phyloP scores from a whole-genome alignment of 441 rosid genomes.

The Populus hybrid region DNA sequence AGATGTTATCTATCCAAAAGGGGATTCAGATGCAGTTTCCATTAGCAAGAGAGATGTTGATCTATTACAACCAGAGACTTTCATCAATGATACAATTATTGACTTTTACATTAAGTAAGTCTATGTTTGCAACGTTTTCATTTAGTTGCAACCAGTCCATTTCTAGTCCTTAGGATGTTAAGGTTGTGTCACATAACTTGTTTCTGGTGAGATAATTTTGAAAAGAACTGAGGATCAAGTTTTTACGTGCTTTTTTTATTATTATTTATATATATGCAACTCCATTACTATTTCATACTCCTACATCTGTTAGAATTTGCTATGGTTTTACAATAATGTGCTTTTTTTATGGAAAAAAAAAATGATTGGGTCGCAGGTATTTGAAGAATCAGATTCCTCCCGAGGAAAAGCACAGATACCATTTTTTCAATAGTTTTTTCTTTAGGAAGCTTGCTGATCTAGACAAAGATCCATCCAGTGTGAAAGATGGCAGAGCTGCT shows the following conservation, averaged over 20 bases:
- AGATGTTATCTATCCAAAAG: constrained; percentile 78
- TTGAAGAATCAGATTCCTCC: constrained; percentile 63
- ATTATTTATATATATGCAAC: not conserved
- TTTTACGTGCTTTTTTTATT: no score
- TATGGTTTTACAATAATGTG: not conserved
- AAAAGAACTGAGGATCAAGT: not conserved
- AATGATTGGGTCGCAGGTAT: constrained; percentile 45
- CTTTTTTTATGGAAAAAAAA: not conserved
- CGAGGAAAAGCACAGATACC: constrained; percentile 58
- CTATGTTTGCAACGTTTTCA: not conserved
- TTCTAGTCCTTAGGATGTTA: not conserved
- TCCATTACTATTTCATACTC: constrained; percentile 2
- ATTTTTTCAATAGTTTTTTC: constrained; percentile 96
- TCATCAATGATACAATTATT: constrained; percentile 88
- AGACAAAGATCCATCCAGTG: constrained; percentile 75
- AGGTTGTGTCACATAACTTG: not conserved
- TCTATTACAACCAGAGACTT: constrained; percentile 72
- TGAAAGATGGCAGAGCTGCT: constrained; percentile 71
- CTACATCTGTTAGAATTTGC: constrained; percentile 1
- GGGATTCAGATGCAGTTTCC: constrained; percentile 80
- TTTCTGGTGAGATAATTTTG: not conserved
- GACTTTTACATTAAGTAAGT: constrained; percentile 93
- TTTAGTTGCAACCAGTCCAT: not conserved
- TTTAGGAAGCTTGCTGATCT: constrained; percentile 93
- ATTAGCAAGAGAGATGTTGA: constrained; percentile 77